Percentiles rank a stretch among this genome's conserved stretches.
phyloP scores from a whole-genome alignment of 306 rosid species.

The Cercis canadensis region DNA sequence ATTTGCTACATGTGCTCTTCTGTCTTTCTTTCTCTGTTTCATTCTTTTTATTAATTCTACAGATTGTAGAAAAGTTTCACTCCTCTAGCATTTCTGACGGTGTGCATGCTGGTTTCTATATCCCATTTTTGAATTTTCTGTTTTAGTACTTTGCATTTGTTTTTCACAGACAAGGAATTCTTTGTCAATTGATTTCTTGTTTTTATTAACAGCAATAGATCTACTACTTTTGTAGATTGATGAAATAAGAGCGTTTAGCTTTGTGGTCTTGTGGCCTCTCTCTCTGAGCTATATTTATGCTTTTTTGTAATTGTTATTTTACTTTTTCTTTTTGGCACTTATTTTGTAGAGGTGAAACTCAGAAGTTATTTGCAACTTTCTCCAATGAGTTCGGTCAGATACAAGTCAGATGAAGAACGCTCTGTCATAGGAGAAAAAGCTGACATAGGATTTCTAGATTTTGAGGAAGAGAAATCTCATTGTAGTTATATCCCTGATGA shows the following conservation, averaged over 20 bases:
- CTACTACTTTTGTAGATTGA: background rate
- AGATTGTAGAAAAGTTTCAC: too few relatives aligned
- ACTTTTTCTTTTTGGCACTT: too few relatives aligned
- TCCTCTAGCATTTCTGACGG: background rate
- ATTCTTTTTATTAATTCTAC: too few relatives aligned
- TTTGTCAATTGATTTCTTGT: background rate
- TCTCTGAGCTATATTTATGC: background rate
- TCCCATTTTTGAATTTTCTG: background rate
- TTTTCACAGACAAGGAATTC: background rate
- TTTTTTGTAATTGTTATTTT: background rate
- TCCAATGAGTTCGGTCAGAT: conserved; percentile 62
- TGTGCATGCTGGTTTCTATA: background rate
- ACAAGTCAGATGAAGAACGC: conserved; percentile 66
- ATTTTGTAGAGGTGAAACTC: conserved; percentile 46
- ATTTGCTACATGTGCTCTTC: too few relatives aligned
- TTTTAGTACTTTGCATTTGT: background rate
- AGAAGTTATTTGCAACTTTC: conserved; percentile 32
- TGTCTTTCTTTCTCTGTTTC: too few relatives aligned
- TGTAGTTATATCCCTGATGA: conserved; percentile 59
- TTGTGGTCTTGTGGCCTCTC: background rate
- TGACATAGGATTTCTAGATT: conserved; percentile 81
- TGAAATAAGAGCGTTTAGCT: background rate
- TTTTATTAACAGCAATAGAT: background rate
- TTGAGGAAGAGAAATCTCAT: conserved; percentile 72
- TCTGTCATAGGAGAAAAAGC: conserved; percentile 81